Base-by-base conservation (phyloP, 2,329 filamentous ascomycete species). In the Pseudogymnoascus sp. region DNA sequence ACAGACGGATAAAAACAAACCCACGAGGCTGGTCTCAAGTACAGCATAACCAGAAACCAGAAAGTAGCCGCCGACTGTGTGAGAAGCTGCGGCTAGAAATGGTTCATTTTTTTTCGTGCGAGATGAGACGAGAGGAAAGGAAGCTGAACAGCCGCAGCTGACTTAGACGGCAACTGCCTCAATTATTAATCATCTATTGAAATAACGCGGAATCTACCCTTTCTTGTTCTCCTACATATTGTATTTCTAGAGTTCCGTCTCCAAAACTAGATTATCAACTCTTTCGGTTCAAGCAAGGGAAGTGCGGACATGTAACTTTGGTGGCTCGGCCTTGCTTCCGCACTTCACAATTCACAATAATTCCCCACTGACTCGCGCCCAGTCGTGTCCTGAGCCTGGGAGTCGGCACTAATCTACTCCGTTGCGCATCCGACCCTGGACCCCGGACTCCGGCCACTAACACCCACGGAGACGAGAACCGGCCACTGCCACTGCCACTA, bases 81-180 rank as follows among this genome's bases (percentile, higher is more conserved):
- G 25, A 50, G 43, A 50, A 50, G 11, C 12, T 47, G 43, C 7
- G 22, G 43, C 14, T 50, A 30, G 14, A 25, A 30, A 8, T 33
- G 28, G 7, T 33, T 7, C 33, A 30, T 30, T 22, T 30, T 4
- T 50, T 50, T 43, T 12, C 28, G 43, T 16, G 43, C 30, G 43
- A 50, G 25, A 22, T 41, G 38, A 41, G 38, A 41, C 16, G 30
- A 5, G 43, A 33, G 9, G 6, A 33, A 33, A 33, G 14, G 16
- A 28, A 30, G 43, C 43, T 50, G 43, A 50, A 50, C 43, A 50
- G 43, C 25, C 43, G 43, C 43, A 50, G 43, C 43, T 50, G 43
- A 50, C 43, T 50, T 22, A 16, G 14, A 14, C 43, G 25, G 28
- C 25, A 50, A 50, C 43, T 50, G 14, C 16, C 43, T 30, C 14